Evolutionary conservation across 2,329 filamentous ascomycete genomes (phyloP).

Genomic region (Aspergillus pseudoviridinutans): DNA sequence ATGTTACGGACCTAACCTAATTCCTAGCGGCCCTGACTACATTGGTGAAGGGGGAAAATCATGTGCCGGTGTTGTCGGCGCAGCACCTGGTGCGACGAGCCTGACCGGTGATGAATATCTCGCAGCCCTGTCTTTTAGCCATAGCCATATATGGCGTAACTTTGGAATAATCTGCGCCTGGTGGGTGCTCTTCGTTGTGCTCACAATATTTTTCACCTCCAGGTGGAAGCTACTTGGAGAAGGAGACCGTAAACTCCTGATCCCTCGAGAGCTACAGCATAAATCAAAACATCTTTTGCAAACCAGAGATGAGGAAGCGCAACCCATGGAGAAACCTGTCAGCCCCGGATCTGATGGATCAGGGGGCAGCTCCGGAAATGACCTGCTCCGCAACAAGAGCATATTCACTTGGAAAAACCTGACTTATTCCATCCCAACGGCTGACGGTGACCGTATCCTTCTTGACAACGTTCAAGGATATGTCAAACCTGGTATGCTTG

Average conservation of each 20-base stretch:
- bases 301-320: conserved; percentile 46
- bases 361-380: conserved; percentile 41
- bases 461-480: conserved; percentile 69
- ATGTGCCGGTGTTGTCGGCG: conserved; percentile 55
- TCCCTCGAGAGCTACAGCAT: no score
- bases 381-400: conserved; percentile 59
- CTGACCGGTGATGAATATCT: conserved; percentile 59
- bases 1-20: conserved; percentile 33
- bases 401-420: conserved; percentile 74
- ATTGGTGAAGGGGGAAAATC: conserved; percentile 18
- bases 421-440: conserved; percentile 63
- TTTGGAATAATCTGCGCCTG: no score
- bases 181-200: no score
- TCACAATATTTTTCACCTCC: no score
- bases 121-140: conserved; percentile 2
- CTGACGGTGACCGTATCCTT: conserved; percentile 51
- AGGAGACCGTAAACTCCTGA: no score
- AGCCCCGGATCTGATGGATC: conserved; percentile 11
- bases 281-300: no score
- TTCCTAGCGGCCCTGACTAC: conserved; percentile 34
- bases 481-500: conserved; percentile 71
- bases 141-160: no score
- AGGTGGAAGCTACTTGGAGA: no score
- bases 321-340: conserved; percentile 3
- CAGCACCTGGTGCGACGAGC: conserved; percentile 44